Percentiles rank a stretch among this genome's conserved stretches.
phyloP scores from a whole-genome alignment of 306 rosid species.

The Echinosophora koreensis region DNA sequence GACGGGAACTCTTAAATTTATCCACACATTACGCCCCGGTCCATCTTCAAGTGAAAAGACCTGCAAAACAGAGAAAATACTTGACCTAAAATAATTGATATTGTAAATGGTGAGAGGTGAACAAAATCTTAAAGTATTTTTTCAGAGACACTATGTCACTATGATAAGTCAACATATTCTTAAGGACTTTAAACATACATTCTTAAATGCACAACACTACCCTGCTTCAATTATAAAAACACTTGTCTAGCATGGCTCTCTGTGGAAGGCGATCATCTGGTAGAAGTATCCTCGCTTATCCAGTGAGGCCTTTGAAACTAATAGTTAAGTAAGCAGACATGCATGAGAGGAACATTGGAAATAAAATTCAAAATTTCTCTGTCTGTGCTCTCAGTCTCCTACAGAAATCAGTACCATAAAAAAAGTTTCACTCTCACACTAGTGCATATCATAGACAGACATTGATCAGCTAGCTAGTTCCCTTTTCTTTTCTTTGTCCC shows the following conservation, averaged over 20 bases:
- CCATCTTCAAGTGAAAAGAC: constrained; percentile 90
- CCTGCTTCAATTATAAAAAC: constrained; percentile 32
- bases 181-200: constrained; percentile 25
- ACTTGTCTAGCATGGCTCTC: background rate
- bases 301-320: constrained; percentile 34
- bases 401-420: constrained; percentile 11
- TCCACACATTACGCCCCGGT: constrained; percentile 74
- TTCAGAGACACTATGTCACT: constrained; percentile 5
- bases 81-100: background rate
- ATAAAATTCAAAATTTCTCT: constrained; percentile 16
- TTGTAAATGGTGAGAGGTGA: constrained; percentile 11
- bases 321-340: constrained; percentile 11
- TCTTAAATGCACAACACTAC: constrained; percentile 1
- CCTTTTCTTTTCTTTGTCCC: background rate
- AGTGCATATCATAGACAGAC: background rate
- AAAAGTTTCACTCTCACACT: background rate
- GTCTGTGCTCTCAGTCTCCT: constrained; percentile 1
- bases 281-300: constrained; percentile 15
- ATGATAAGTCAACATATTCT: constrained; percentile 6
- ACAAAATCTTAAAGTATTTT: background rate
- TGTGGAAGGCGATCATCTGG: background rate
- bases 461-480: background rate
- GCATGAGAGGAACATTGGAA: background rate
- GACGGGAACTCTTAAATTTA: constrained; percentile 68
- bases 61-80: constrained; percentile 57